These are phyloP conservation scores for Citrus cavaleriei DNA, from an alignment of 345 rosid species.

Conservation along the genomic window DNA sequence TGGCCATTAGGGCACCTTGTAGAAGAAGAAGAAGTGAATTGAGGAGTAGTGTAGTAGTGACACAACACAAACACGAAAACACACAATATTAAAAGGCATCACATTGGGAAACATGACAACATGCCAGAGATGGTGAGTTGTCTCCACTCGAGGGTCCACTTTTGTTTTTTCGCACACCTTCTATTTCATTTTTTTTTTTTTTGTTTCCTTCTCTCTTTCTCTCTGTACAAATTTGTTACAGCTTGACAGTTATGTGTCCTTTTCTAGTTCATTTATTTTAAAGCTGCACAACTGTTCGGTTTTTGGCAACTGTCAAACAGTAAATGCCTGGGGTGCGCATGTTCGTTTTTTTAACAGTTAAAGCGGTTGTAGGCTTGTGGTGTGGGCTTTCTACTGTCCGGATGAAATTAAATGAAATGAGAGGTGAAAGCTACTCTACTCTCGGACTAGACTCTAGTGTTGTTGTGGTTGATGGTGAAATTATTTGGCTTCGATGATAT, in stretches of 20 bases:
- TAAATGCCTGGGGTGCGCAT: neutral
- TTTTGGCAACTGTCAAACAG: neutral
- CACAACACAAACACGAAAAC: neutral
- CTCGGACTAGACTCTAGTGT: too few relatives aligned
- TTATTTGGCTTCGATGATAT: neutral
- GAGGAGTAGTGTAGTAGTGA: neutral
- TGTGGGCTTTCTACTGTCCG: neutral
- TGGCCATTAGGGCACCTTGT: neutral
- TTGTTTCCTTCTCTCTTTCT: neutral
- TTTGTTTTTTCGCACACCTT: neutral
- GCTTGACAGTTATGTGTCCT: neutral
- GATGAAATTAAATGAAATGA: neutral
- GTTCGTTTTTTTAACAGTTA: neutral
- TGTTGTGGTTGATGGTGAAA: neutral
- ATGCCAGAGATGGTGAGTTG: neutral
- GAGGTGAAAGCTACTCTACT: neutral
- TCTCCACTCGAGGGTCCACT: neutral
- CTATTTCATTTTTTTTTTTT: neutral
- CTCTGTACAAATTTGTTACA: neutral
- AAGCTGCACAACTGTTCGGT: neutral
- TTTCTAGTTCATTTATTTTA: conserved; percentile 4
- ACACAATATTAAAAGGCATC: too few relatives aligned
- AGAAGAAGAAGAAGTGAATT: neutral
- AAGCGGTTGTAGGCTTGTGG: neutral
- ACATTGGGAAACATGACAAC: neutral